Base-by-base conservation (phyloP, 768 basidiomycete species). In the Leccinum subtestaceum region DNA sequence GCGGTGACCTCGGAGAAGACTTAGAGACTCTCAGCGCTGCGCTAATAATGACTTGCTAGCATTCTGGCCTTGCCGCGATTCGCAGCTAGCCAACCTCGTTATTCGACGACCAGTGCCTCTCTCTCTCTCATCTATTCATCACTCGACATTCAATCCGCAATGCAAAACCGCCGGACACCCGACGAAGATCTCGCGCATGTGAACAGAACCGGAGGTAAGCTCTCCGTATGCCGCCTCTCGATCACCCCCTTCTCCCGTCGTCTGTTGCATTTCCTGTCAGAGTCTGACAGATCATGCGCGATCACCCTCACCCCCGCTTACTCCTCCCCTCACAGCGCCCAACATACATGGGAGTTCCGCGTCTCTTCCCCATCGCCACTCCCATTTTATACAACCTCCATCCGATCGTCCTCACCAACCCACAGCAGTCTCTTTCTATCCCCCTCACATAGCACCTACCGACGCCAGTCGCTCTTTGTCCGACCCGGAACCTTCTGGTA, bases 201-300 rank as follows among this genome's bases (percentile, higher is more conserved):
- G 34, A 55, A 58, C 49, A 45, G 29, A 49, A 56, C 64, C 68
- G 70, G 70, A 66, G 70, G 70, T 73, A 68, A 55, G 72, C 52
- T 50, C 55, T 40, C 63, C 64, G 59, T 66, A 46, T 47, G 49
- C 52, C 17, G 51, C 25, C 27, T 27, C 56, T 49, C 40, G 36
- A 66, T 62, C 60, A 47, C 12, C 21, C 12, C 21, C 63, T 55
- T 58, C 60, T 55, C 55, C 52, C 60, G 32, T 57, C 53, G 21
- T 38, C 48, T 43, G 27, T 34, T 48, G 52, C 56, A 49, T 61
- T 55, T 52, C 55, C 47, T 50, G 54, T 65, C 66, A 55, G 13
- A 2, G 0, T 7, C 29, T 47, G 62, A 53, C 53, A 49, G 61
- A 63, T 69, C 60, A 32, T 50, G 46, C 53, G 49, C 53, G 67